These are phyloP conservation scores for Aspergillus hancockii DNA, from an alignment of 495 filamentous ascomycete species.

Conservation along the genomic window DNA sequence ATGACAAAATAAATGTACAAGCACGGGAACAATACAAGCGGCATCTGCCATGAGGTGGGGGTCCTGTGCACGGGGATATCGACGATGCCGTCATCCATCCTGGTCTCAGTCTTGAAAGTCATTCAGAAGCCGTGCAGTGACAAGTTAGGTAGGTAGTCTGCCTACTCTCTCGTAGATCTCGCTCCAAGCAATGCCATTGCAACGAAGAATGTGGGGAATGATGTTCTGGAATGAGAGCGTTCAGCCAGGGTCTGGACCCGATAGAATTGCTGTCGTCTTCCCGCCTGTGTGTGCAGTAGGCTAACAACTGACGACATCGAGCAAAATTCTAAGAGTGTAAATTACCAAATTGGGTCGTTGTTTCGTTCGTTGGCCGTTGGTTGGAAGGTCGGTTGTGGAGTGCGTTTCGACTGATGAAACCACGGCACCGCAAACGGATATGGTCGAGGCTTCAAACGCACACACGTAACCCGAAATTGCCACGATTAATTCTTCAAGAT, in stretches of 20 bases:
- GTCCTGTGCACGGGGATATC: background rate
- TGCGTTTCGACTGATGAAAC: conserved; percentile 15
- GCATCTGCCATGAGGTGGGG: conserved; percentile 3
- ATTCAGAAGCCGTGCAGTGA: background rate
- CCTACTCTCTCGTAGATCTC: background rate
- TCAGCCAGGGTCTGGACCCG: background rate
- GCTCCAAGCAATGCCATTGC: conserved; percentile 5
- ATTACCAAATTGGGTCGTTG: background rate
- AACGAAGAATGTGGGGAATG: conserved; percentile 24
- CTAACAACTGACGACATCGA: background rate
- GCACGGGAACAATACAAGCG: background rate
- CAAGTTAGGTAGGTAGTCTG: background rate
- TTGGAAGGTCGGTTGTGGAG: background rate
- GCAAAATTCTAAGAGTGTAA: background rate
- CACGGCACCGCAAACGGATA: conserved; percentile 23
- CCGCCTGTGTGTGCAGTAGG: background rate
- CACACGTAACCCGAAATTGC: background rate
- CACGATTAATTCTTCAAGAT: background rate
- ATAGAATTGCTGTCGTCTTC: background rate
- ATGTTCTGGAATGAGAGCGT: conserved; percentile 14
- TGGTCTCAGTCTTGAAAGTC: conserved; percentile 7
- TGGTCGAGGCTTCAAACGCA: background rate
- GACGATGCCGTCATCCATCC: conserved; percentile 24
- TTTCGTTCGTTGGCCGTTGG: background rate
- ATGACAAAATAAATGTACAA: background rate